Conservation (phyloP, 2,329 filamentous ascomycete genomes). For the Cordyceps cateniannulata region DNA sequence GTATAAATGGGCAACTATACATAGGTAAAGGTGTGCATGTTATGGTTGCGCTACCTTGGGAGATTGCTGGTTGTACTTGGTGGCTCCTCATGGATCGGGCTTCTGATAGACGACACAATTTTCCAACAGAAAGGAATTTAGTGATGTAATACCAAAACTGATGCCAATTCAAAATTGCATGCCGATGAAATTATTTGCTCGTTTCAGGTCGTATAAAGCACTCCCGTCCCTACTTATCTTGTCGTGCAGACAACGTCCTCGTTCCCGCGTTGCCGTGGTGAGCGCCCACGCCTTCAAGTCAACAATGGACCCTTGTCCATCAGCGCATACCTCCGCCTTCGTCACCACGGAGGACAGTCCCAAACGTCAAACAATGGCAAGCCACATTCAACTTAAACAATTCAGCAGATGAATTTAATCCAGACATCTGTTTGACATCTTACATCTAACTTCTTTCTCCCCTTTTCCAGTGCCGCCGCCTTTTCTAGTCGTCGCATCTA, state of each 20-base stretch:
- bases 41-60: no score
- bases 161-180: neutral
- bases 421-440: neutral
- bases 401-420: neutral
- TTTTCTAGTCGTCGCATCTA: neutral
- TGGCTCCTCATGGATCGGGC: no score
- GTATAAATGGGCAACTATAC: no score
- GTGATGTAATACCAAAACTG: no score
- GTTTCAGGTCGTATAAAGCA: neutral
- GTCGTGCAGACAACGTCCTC: neutral
- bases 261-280: conserved; percentile 14
- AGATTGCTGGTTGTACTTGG: no score
- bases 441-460: neutral
- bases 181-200: neutral
- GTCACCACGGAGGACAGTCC: neutral
- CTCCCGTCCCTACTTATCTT: neutral
- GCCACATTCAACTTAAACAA: neutral
- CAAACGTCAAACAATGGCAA: neutral
- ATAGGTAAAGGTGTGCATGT: no score
- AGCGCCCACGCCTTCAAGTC: conserved; percentile 5
- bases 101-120: no score
- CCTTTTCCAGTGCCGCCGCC: neutral
- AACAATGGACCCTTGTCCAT: conserved; percentile 10
- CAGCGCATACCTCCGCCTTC: neutral
- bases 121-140: no score